Evolutionary conservation across 345 rosid species (phyloP).

Genomic region (Combretum micranthum): DNA sequence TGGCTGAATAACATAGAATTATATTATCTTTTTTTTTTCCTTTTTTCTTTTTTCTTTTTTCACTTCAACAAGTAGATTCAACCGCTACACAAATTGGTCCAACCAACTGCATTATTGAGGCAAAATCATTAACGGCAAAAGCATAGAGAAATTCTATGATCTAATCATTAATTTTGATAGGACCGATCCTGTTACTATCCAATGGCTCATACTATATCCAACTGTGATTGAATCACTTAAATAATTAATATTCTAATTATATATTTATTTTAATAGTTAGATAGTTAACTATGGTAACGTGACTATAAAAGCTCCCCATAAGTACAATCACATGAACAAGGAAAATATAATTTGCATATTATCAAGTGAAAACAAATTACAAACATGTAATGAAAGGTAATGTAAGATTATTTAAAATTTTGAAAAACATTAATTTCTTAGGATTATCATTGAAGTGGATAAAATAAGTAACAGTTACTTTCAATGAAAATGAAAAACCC

Average conservation of each 20-base stretch:
- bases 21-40: not conserved
- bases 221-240: no score
- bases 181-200: no score
- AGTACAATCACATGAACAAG: not conserved
- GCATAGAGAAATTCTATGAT: no score
- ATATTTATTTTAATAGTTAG: no score
- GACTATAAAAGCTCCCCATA: no score
- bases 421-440: slow-evolving; percentile 15
- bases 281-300: no score
- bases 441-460: slow-evolving; percentile 9
- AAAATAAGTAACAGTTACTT: slow-evolving; percentile 22
- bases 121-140: slow-evolving; percentile 2
- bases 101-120: not conserved
- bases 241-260: no score
- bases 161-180: no score
- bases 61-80: slow-evolving; percentile 9
- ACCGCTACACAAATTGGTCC: slow-evolving; percentile 5
- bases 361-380: no score
- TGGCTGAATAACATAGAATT: slow-evolving; percentile 1
- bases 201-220: no score
- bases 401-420: slow-evolving; percentile 7
- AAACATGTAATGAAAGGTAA: no score
- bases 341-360: no score
- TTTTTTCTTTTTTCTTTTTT: slow-evolving; percentile 6
- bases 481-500: slow-evolving; percentile 13